Base-by-base conservation (phyloP, 768 basidiomycete genomes). In the Podaxis mareebaensis region DNA sequence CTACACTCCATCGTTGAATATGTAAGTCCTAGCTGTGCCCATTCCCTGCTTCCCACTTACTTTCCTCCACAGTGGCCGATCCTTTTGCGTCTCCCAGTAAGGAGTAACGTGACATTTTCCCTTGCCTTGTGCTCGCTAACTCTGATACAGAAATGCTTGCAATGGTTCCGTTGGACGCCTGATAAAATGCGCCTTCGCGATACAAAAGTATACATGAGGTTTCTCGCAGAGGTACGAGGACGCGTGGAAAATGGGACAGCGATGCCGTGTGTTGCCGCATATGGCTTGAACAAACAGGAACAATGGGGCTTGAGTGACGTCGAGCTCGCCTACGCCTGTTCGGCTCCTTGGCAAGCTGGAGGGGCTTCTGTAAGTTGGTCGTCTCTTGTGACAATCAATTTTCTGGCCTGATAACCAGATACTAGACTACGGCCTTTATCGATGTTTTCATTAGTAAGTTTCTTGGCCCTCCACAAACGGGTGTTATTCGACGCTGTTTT, bases 241-340 rank as follows among this genome's bases (percentile, higher is more conserved):
- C 65, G 71, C 30, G 60, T 74, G 48, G 61, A 54, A 33, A 61
- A 60, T 24, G 71, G 69, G n/a, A 64, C 62, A 0, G 73, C 73
- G 0, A 68, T 66, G n/a, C 66, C 70, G 4, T 72, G 77, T 28
- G 81, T 79, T 60, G 76, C 76, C 0, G 75, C 66, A 39, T 74
- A 77, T 28, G 75, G 77, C 11, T 67, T 82, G 2, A 74, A 80
- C 58, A 80, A 78, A 40, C 78, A 81, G 58, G 60, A 64, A 10
- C 74, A 79, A 10, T 80, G 79, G 61, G 78, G 76, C 10, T 70
- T 82, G 20, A 76, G 71, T 22, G 72, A 79, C 33, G 69, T 79
- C 8, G 81, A 81, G 65, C 76, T 76, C 61, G 79, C 80, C 0
- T 83, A 79, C 64, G 70, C 71, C 7, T 65, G 71, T 17, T 73